Conservation (phyloP, 495 filamentous ascomycete species). For the Hypoxylon lienhwacheense region DNA sequence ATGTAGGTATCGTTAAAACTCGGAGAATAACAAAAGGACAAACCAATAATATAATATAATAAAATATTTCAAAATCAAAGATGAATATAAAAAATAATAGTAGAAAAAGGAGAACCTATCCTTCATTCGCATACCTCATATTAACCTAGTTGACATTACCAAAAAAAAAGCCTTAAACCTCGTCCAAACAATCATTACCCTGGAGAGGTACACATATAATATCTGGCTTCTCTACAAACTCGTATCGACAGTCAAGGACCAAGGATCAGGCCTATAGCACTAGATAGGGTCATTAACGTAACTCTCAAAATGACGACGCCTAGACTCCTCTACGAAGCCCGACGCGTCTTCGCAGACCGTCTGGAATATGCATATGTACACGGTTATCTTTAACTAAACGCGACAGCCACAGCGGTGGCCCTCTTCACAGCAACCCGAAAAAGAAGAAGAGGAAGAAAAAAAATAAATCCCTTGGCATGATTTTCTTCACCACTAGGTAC, state of each 20-base stretch:
- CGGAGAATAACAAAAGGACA: too few relatives aligned
- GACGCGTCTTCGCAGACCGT: slow-evolving; percentile 29
- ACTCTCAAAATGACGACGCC: slow-evolving; percentile 18
- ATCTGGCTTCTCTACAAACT: background rate
- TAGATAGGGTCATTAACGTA: slow-evolving; percentile 22
- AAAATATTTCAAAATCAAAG: background rate
- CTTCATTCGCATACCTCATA: too few relatives aligned
- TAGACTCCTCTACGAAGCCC: slow-evolving; percentile 30
- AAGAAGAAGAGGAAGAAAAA: background rate
- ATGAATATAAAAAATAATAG: too few relatives aligned
- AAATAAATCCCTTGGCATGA: background rate
- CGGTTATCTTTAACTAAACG: slow-evolving; percentile 16
- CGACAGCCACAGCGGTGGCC: background rate
- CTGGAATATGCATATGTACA: slow-evolving; percentile 42
- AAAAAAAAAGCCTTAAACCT: background rate
- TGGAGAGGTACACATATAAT: background rate
- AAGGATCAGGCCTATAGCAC: too few relatives aligned
- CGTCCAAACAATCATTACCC: background rate
- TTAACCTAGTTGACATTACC: too few relatives aligned
- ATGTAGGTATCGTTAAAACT: too few relatives aligned
- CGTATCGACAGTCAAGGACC: too few relatives aligned
- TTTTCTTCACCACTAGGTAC: slow-evolving; percentile 4
- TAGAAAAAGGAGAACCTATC: background rate
- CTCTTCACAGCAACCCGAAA: background rate
- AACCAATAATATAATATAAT: too few relatives aligned